phyloP scores from a whole-genome alignment of 176 grass and related monocot species.

The Eremochloa ophiuroides region DNA sequence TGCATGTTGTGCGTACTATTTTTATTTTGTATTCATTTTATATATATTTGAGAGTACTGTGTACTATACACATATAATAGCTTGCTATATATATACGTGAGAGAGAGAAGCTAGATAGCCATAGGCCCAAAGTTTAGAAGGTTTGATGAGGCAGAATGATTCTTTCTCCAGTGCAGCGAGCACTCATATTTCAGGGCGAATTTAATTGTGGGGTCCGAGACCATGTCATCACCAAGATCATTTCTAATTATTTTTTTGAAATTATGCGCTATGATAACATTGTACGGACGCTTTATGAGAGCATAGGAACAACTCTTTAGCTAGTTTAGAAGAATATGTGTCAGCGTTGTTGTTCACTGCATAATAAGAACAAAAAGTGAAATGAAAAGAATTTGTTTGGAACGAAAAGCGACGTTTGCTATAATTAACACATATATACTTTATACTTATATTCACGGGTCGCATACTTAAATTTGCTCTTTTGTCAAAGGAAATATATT shows the following conservation, averaged over 20 bases:
- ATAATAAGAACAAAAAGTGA: too few relatives aligned
- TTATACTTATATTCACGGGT: too few relatives aligned
- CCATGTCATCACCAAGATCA: background rate
- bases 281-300: background rate
- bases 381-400: too few relatives aligned
- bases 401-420: too few relatives aligned
- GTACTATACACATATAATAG: background rate
- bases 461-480: too few relatives aligned
- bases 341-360: too few relatives aligned
- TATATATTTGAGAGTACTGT: background rate
- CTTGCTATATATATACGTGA: too few relatives aligned
- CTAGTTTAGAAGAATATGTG: too few relatives aligned
- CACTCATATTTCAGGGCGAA: slow-evolving; percentile 35
- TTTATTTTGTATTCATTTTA: background rate
- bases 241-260: slow-evolving; percentile 17
- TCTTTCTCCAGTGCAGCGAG: slow-evolving; percentile 42
- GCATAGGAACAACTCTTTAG: too few relatives aligned
- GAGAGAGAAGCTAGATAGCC: too few relatives aligned
- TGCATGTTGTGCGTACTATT: background rate
- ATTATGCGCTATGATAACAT: slow-evolving; percentile 44
- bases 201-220: slow-evolving; percentile 31
- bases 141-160: slow-evolving; percentile 29
- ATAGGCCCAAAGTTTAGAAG: slow-evolving; percentile 12
- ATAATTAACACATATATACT: too few relatives aligned
- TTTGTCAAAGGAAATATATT: too few relatives aligned